A percentile compares a stretch with the other conserved stretches of the same genome.
Conservation (phyloP, 2,329 filamentous ascomycete genomes). For the Arachnomyces sp. region DNA sequence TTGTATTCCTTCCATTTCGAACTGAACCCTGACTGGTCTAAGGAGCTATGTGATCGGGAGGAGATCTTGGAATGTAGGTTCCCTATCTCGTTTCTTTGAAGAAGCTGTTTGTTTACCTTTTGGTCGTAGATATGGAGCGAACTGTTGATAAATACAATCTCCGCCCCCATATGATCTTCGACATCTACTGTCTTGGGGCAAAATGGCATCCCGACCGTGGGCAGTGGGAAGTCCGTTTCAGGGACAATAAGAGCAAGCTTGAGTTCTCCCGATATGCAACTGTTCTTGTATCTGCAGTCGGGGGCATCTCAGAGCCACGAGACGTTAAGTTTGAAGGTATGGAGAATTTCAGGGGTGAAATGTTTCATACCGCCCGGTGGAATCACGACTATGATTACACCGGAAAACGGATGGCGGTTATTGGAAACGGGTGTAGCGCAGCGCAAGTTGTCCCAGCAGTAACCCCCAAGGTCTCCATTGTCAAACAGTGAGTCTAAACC, state of each 20-base stretch:
- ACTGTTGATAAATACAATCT: constrained; percentile 11
- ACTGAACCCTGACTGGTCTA: constrained; percentile 16
- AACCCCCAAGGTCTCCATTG: constrained; percentile 8
- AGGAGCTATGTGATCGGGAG: constrained; percentile 11
- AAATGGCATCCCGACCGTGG: constrained; percentile 5
- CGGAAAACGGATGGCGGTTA: constrained; percentile 22
- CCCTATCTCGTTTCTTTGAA: too few species aligned
- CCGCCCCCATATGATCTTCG: constrained; percentile 11
- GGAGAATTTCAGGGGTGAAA: constrained; percentile 20
- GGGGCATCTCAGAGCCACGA: constrained; percentile 20
- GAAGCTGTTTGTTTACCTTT: too few species aligned
- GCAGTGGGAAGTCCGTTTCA: constrained; percentile 8
- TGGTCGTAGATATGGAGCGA: constrained; percentile 7
- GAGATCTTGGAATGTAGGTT: constrained; percentile 10
- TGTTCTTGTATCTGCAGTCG: constrained; percentile 18
- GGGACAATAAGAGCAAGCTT: constrained; percentile 5
- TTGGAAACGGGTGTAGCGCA: constrained; percentile 23
- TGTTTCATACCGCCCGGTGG: constrained; percentile 25
- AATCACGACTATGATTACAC: constrained; percentile 16
- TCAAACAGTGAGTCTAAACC: constrained; percentile 15
- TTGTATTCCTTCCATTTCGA: constrained; percentile 16
- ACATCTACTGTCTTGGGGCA: constrained; percentile 9
- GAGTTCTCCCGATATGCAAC: constrained; percentile 8
- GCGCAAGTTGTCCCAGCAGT: constrained; percentile 18
- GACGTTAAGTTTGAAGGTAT: constrained; percentile 20